Base-by-base conservation (phyloP, 2,329 filamentous ascomycete genomes). In the Apiospora malaysiana region DNA sequence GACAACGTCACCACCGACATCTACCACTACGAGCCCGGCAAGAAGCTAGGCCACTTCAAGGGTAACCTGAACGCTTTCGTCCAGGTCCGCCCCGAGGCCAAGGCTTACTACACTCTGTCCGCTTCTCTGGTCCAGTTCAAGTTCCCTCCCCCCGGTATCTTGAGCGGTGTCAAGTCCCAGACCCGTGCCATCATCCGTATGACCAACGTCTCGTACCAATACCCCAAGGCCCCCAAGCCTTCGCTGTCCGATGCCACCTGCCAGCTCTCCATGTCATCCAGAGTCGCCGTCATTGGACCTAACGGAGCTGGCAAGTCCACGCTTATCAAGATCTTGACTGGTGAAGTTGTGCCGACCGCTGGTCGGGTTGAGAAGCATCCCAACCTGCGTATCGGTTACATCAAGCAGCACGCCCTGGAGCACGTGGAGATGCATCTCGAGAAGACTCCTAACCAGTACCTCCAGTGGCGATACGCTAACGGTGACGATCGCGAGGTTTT, bases 401-500 rank as follows among this genome's bases (percentile, higher is more conserved):
- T 99, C 86, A 98, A 98, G 86, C 96, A 99, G 86, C 96, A 99
- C 83, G 96, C 96, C 63, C 88, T 99, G 16, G 96, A 99, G 87
- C 96, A 99, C 89, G 96, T 99, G 14, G 95, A 99, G 85, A 97
- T 98, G 95, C 96, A 99, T 80, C 87, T 98, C 76, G 96, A 99
- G 84, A 99, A 99, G 90, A 99, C 96, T 0, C 96, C 96, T 51
- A 98, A 97, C 82, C 96, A 99, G 84, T 99, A 99, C 80, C 89
- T 99, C 45, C 96, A 98, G 84, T 99, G 96, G 96, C 93, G 96
- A 78, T 99, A 98, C 80, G 94, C 94, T 78, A 94, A 98, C 79
- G 96, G 96, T 79, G 96, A 98, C 77, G 96, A 99, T 78, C 94
- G 96, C 68, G 96, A 99, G 82, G 95, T 98, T 51, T 89, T 97